phyloP scores from a whole-genome alignment of 1,284 basidiomycete species.

The Malassezia vespertilionis region DNA sequence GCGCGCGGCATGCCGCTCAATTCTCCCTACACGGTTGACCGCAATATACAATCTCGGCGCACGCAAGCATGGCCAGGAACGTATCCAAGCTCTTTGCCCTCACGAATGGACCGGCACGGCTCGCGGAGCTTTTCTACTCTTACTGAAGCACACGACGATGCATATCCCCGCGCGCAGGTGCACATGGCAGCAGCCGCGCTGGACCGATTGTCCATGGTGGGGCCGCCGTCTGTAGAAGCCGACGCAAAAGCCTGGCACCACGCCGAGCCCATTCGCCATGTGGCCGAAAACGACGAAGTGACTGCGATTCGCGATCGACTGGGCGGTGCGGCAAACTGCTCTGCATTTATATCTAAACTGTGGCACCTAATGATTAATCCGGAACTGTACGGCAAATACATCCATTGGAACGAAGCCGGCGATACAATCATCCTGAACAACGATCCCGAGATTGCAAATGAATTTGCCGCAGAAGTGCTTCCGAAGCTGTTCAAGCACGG shows the following conservation, averaged over 20 bases:
- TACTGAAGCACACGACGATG: slow-evolving; percentile 8
- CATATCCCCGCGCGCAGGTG: slow-evolving; percentile 9
- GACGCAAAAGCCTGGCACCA: not conserved
- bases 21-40: no score
- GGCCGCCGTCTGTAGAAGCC: slow-evolving; percentile 3
- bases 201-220: slow-evolving; percentile 15
- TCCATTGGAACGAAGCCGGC: slow-evolving; percentile 40
- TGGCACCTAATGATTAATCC: slow-evolving; percentile 47
- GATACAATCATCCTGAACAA: slow-evolving; percentile 42
- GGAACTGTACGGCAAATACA: slow-evolving; percentile 34
- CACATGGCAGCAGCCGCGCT: slow-evolving; percentile 17
- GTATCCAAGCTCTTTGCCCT: not conserved
- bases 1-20: not conserved
- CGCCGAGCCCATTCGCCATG: not conserved
- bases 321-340: slow-evolving; percentile 45
- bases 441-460: slow-evolving; percentile 40
- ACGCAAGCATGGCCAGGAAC: not conserved
- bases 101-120: not conserved
- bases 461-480: slow-evolving; percentile 42
- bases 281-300: slow-evolving; percentile 39
- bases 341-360: slow-evolving; percentile 45
- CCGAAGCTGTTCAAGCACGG: slow-evolving; percentile 46
- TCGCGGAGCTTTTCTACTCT: no score
- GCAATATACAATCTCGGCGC: not conserved
- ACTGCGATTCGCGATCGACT: slow-evolving; percentile 43